These are phyloP conservation scores for Cladosporium velox DNA, from an alignment of 2,329 filamentous ascomycete genomes.

Conservation along the genomic window DNA sequence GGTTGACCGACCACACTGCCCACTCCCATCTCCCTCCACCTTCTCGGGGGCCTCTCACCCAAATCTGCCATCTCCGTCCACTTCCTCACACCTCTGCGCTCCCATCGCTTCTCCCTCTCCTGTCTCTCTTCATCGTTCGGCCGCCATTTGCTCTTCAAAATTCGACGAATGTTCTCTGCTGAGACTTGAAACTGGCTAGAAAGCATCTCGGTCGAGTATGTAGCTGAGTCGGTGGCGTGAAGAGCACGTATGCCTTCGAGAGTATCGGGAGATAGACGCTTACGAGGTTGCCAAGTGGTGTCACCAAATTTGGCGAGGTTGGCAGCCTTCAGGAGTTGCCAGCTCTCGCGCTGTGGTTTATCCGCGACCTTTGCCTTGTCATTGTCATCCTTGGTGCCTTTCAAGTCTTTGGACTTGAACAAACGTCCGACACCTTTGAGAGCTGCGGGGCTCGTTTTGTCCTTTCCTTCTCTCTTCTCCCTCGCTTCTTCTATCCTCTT, in stretches of 20 bases:
- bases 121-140: conserved; percentile 54
- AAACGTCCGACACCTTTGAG: background rate
- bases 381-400: conserved; percentile 17
- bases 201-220: conserved; percentile 73
- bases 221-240: conserved; percentile 72
- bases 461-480: background rate
- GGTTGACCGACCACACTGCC: conserved; percentile 20
- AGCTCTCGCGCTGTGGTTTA: conserved; percentile 49
- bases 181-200: conserved; percentile 82
- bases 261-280: conserved; percentile 87
- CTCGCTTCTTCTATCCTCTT: conserved; percentile 1
- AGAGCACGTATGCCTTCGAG: conserved; percentile 86
- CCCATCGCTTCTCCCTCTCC: conserved; percentile 48
- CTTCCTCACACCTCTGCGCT: conserved; percentile 51
- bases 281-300: conserved; percentile 75
- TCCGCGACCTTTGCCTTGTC: conserved; percentile 8
- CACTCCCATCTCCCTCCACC: conserved; percentile 45
- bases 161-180: conserved; percentile 81
- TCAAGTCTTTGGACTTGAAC: background rate
- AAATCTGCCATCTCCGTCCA: conserved; percentile 50
- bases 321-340: conserved; percentile 75
- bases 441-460: background rate
- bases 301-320: conserved; percentile 76
- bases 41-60: conserved; percentile 59
- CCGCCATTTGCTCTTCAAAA: conserved; percentile 77